Evolutionary conservation across 2,329 filamentous ascomycete species (phyloP), one percentile per base, ranked within the genome.

Genomic region (Tolypocladium ophioglossoides): DNA sequence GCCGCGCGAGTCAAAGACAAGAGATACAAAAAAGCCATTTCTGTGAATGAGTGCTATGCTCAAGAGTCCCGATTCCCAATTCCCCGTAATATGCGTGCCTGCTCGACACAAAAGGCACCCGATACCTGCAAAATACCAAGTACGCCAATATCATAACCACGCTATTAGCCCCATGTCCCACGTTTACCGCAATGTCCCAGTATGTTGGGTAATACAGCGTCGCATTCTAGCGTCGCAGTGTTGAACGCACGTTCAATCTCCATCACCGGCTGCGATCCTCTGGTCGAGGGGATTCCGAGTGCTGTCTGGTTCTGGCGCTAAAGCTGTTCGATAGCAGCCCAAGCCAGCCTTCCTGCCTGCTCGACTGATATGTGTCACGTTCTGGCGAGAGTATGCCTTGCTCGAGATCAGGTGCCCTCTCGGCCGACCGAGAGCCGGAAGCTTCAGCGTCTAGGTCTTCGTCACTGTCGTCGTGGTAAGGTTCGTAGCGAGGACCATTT

Each of bases 381-480:
- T 61, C 63, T 16, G 61, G 52, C 0, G 62, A 55, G 16, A 57
- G 56, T 3, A 71, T 59, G 2, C 76, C 76, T 38, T 74, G 74
- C 57, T 79, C 77, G 2, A 76, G 60, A 52, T 79, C 76, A 1
- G 65, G 59, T 16, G 67, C 66, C 30, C 63, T 59, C 12, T 67
- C 67, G 12, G 58, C 62, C 3, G 66, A 64, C 12, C 61, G 63
- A 27, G 65, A 62, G 34, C 66, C 65, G 1, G 68, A 66, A 14
- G 62, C 68, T 51, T 70, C 71, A 2, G 67, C 72, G 38, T 68
- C 63, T 2, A 69, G 68, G 9, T 69, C 76, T 0, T 79, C 74
- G 27, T 75, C 73, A 38, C 72, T 74, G 49, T 78, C 77, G 54
- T 81, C 78, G n/a, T 70, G 75, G 56, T 80, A 82, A 2, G 77